phyloP scores from a whole-genome alignment of 139 green algal genomes.

The Tetraselmis chui region DNA sequence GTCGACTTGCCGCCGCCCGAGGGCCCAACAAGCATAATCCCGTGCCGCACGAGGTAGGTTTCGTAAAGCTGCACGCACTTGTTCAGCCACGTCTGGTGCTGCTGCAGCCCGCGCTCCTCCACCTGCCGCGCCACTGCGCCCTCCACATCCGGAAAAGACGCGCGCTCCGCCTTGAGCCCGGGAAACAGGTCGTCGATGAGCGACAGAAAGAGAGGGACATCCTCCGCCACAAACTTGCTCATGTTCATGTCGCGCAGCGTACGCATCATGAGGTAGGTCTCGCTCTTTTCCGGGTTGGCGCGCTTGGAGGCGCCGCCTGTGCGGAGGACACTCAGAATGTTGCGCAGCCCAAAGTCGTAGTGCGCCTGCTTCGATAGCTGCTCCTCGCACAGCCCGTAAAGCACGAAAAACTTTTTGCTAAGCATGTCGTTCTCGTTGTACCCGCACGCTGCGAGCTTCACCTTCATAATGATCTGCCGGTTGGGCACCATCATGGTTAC shows the following conservation, averaged over 20 bases:
- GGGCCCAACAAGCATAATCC: conserved; percentile 90
- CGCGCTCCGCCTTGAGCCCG: conserved; percentile 63
- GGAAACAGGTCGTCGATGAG: conserved; percentile 95
- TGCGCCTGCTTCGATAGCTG: conserved; percentile 94
- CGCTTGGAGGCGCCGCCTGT: conserved; percentile 85
- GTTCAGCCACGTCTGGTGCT: conserved; percentile 76
- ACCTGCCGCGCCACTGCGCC: conserved; percentile 46
- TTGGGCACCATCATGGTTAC: conserved; percentile 93
- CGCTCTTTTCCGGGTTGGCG: conserved; percentile 70
- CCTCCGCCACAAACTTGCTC: conserved; percentile 94
- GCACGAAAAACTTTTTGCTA: conserved; percentile 91
- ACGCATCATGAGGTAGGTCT: conserved; percentile 72
- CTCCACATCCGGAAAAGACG: conserved; percentile 65
- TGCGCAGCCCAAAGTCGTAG: conserved; percentile 96
- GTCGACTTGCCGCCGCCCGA: conserved; percentile 78
- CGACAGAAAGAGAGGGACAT: conserved; percentile 89
- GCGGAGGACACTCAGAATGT: conserved; percentile 87
- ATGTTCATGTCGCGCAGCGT: conserved; percentile 95
- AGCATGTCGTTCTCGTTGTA: conserved; percentile 93
- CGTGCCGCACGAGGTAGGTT: conserved; percentile 87
- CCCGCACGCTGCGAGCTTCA: conserved; percentile 86
- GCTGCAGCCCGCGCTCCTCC: conserved; percentile 56
- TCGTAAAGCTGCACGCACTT: conserved; percentile 97
- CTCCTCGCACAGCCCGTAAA: conserved; percentile 95
- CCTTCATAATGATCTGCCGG: conserved; percentile 49